These are phyloP conservation scores for Ophiocordyceps robertsii DNA, from an alignment of 2,329 filamentous ascomycete genomes.

Conservation along the genomic window DNA sequence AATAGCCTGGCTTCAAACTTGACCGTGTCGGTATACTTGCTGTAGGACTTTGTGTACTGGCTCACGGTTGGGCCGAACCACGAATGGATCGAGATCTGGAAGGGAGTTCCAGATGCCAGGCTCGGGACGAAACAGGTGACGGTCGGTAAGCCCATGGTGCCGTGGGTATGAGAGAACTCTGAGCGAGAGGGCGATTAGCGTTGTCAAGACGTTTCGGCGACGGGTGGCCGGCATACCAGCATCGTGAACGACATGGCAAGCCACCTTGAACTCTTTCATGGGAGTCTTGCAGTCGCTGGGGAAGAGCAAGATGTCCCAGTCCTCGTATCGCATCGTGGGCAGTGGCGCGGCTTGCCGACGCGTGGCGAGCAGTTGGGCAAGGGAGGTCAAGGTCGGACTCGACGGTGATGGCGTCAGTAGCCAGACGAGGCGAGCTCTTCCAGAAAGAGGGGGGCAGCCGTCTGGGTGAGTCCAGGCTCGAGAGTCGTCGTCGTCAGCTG, in stretches of 20 bases:
- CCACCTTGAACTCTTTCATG: conserved; percentile 69
- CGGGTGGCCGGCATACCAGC: conserved; percentile 17
- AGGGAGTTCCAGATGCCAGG: conserved; percentile 40
- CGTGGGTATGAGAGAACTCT: conserved; percentile 40
- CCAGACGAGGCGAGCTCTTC: too few species aligned
- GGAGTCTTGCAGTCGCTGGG: conserved; percentile 53
- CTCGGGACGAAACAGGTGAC: conserved; percentile 62
- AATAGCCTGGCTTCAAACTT: conserved; percentile 55
- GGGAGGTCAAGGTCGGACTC: too few species aligned
- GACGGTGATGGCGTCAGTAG: too few species aligned
- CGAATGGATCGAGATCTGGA: conserved; percentile 62
- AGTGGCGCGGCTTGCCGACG: not conserved
- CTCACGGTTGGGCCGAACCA: conserved; percentile 53
- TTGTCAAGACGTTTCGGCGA: not conserved
- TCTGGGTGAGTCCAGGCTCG: too few species aligned
- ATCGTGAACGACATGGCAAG: conserved; percentile 55
- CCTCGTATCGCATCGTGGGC: conserved; percentile 62
- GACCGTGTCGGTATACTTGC: conserved; percentile 40
- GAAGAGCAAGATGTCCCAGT: conserved; percentile 80
- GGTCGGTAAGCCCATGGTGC: conserved; percentile 41
- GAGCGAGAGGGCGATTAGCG: not conserved
- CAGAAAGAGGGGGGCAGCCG: too few species aligned
- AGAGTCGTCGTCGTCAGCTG: too few species aligned
- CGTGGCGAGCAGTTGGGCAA: too few species aligned
- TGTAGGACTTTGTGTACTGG: conserved; percentile 40